Percentiles rank a stretch among this genome's conserved stretches.
Conservation (phyloP, 495 filamentous ascomycete species). For the Aspergillus haitiensis region DNA sequence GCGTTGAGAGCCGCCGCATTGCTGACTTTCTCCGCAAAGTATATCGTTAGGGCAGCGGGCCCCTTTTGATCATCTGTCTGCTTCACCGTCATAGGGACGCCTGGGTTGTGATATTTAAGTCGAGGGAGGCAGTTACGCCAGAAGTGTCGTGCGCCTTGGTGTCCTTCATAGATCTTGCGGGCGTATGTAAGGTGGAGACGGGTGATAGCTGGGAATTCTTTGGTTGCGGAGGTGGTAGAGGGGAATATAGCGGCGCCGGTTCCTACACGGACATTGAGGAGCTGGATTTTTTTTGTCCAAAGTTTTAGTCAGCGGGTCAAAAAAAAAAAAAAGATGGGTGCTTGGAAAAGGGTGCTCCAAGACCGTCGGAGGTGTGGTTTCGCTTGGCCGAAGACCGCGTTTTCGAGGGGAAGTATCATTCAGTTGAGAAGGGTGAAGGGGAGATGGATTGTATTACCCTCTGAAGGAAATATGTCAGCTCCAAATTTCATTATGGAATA, state of each 20-base stretch:
- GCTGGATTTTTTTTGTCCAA: slow-evolving; percentile 41
- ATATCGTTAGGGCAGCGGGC: slow-evolving; percentile 72
- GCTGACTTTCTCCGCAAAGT: slow-evolving; percentile 55
- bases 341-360: neutral
- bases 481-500: slow-evolving; percentile 10
- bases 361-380: neutral
- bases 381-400: neutral
- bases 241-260: slow-evolving; percentile 81
- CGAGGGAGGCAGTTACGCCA: slow-evolving; percentile 79
- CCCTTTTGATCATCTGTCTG: slow-evolving; percentile 55
- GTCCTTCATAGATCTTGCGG: slow-evolving; percentile 52
- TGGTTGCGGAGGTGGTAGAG: slow-evolving; percentile 39
- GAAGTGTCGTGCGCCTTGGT: slow-evolving; percentile 86
- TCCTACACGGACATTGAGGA: slow-evolving; percentile 70
- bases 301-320: slow-evolving; percentile 6
- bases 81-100: slow-evolving; percentile 76
- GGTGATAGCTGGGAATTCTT: slow-evolving; percentile 63
- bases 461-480: slow-evolving; percentile 23
- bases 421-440: slow-evolving; percentile 8
- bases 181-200: slow-evolving; percentile 84
- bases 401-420: neutral
- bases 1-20: slow-evolving; percentile 33
- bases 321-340: neutral
- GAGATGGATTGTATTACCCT: slow-evolving; percentile 32
- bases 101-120: slow-evolving; percentile 92